Evolutionary conservation across 1,284 basidiomycete species (phyloP).

Genomic region (Irpex rosettiformis): DNA sequence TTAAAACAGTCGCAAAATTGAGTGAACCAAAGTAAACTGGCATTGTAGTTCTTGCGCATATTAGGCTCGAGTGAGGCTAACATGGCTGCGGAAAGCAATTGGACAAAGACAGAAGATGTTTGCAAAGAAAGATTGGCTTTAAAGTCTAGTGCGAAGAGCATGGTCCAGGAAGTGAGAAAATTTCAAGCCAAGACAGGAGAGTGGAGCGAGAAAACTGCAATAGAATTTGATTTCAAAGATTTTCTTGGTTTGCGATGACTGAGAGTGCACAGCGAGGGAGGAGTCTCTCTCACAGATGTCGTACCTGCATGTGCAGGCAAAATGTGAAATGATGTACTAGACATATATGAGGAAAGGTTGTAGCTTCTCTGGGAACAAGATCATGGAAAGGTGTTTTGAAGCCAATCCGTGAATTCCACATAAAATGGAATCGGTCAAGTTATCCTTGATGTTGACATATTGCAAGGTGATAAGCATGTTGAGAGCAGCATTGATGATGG

Average conservation of each 20-base stretch:
- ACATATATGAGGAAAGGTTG: not conserved
- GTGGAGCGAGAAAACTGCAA: not conserved
- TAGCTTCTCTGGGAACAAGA: not conserved
- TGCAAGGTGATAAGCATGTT: constrained; percentile 22
- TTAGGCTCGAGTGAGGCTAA: constrained; percentile 15
- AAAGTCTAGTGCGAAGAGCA: not conserved
- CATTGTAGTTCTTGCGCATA: constrained; percentile 28
- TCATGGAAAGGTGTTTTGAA: not conserved
- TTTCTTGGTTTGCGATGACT: not conserved
- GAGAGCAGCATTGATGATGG: constrained; percentile 17
- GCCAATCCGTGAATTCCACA: not conserved
- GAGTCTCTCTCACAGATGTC: not conserved
- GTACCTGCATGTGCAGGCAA: not conserved
- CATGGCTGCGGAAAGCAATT: not conserved
- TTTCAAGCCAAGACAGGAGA: constrained; percentile 7
- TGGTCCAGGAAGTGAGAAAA: not conserved
- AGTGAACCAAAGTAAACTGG: constrained; percentile 31
- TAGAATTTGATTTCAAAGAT: not conserved
- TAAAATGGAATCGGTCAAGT: not conserved
- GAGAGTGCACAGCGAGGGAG: not conserved
- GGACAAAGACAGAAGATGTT: not conserved
- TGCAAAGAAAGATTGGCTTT: not conserved
- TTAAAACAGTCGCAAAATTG: constrained; percentile 31
- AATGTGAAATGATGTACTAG: not conserved
- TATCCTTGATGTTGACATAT: not conserved